Evolutionary conservation across 169 alveolate genomes (phyloP), one percentile per base, ranked within the genome.

Genomic region (Eimeria acervulina): DNA sequence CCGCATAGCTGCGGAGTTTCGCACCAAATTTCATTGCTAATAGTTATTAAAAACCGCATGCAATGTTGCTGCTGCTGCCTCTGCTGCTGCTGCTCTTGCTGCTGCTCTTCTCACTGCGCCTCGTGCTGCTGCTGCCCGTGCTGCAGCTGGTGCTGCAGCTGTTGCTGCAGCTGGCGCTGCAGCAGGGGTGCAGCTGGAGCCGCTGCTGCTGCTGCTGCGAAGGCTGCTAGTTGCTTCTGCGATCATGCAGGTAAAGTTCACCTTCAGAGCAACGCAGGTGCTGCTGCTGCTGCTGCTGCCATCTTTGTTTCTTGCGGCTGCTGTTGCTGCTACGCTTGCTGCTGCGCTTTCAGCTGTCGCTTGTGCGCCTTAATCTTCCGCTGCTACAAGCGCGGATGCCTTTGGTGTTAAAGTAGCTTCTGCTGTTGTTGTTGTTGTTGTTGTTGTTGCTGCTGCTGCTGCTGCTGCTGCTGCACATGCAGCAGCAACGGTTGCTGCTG

Each of bases 1-100:
- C 66, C 17, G 95, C 87, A 74, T 94, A 94, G 68, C 85, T 92
- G 55, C 47, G 81, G 42, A 94, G 78, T 68, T 94, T 94, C 59
- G 94, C 87, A 3, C 95, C 96, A 66, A 94, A 94, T 88, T 94
- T 94, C 96, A 94, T 94, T 40, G 26, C 70, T 19, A 61, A 36
- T 21, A 12, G 15, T 33, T 26, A 47, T 2, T 13, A n/a, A 36
- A 31, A 72, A n/a, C n/a, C 28, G 26, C 84, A 72, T 31, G 23
- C 84, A 72, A 5, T 33, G 47, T 21, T 8, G 51, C 84, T 72
- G 84, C 51, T 26, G 51, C 36, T 28, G 51, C 84, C 8, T 17
- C 84, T 72, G 42, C 84, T 72, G 51, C 52, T 17, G 84, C 84
- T n/a, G 19, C 51, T 72, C 51, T 26, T 28, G 26, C 52, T 13